Evolutionary conservation across 257 asterid genomes (phyloP), one percentile per base, ranked within the genome.

Genomic region (Avicennia marina): DNA sequence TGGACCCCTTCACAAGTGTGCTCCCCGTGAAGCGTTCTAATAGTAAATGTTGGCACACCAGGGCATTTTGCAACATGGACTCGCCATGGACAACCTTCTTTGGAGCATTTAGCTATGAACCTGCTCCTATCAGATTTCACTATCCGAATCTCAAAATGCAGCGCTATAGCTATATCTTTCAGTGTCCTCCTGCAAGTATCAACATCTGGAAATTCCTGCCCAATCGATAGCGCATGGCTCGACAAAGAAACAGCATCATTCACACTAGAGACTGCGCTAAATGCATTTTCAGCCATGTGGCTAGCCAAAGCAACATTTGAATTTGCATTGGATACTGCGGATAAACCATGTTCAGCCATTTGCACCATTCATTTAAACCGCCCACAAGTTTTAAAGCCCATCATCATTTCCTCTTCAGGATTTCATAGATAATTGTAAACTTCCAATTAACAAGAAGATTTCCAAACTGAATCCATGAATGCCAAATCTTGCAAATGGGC

Each of bases 71-170:
- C 96, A 66, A 81, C 98, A 34, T 91, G 98, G 63, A 91, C 71
- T n/a, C 98, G 95, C 98, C 98, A 91, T 0, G 94, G 96, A 67
- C 98, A 91, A 12, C 98, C 98, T 61, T 85, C 96, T 81, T 85
- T 91, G 12, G 98, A 91, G 70, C 98, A 91, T 76, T 85, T 87
- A 20, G 98, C 98, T 66, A 88, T 88, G 76, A 90, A 90, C 75
- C 98, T 81, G 69, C 94, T 90, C 71, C 98, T 76, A 60, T 90
- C 98, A 3, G 98, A 91, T 67, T 91, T 91, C 66, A 91, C 95
- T 39, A 91, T 91, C 45, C 98, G 81, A 41, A 91, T 83, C 67
- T 88, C 96, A 31, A 91, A 91, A 85, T 88, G 98, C 68, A 82
- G 24, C 0, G 88, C 85, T 71, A 91, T 85, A 22, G 98, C 96